Conservation (phyloP, 768 basidiomycete species). For the Tricholoma furcatifolium region DNA sequence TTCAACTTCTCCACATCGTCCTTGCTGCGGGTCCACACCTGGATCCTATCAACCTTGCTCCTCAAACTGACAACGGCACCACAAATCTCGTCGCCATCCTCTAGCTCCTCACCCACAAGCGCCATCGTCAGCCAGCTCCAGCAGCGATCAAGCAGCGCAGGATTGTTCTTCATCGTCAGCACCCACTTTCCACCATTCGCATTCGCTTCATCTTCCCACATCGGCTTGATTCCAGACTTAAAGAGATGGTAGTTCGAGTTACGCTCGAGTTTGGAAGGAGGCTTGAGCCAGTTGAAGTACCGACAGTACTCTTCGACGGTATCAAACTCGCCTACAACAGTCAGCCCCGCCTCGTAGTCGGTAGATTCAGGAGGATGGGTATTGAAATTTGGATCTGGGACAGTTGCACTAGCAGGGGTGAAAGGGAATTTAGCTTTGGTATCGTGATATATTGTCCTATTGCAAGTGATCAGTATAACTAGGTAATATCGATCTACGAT, state of each 20-base stretch:
- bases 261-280: conserved; percentile 82
- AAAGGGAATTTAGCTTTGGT: conserved; percentile 71
- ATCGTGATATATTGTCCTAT: conserved; percentile 90
- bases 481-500: background rate
- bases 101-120: conserved; percentile 81
- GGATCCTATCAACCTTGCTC: conserved; percentile 86
- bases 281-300: conserved; percentile 93
- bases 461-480: background rate
- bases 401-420: conserved; percentile 41
- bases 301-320: conserved; percentile 91
- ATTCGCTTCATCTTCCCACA: conserved; percentile 97
- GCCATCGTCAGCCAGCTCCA: conserved; percentile 94
- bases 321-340: conserved; percentile 85
- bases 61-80: conserved; percentile 86
- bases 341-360: conserved; percentile 84
- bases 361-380: conserved; percentile 56
- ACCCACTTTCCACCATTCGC: conserved; percentile 95
- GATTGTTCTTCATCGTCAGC: conserved; percentile 86
- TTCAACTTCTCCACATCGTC: conserved; percentile 87
- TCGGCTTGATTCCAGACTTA: conserved; percentile 91
- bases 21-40: conserved; percentile 86
- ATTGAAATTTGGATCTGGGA: conserved; percentile 28
- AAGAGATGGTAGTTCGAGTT: conserved; percentile 96
- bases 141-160: conserved; percentile 75
- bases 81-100: conserved; percentile 73